These are phyloP conservation scores for Escovopsis sp. DNA, from an alignment of 2,329 filamentous ascomycete genomes.

Conservation along the genomic window DNA sequence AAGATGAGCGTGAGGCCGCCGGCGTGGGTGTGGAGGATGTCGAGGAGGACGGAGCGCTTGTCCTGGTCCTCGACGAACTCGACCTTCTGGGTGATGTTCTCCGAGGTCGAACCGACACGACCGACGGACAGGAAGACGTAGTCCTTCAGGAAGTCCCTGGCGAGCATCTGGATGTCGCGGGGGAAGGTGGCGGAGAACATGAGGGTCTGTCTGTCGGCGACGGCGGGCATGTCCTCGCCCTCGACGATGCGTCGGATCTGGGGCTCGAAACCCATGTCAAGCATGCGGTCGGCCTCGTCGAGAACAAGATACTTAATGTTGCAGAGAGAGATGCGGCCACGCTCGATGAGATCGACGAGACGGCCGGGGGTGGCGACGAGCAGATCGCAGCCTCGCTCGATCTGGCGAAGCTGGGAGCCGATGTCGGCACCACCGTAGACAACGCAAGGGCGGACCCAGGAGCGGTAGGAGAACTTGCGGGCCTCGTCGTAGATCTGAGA, in stretches of 20 bases:
- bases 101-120: conserved; percentile 96
- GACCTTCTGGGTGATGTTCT: conserved; percentile 98
- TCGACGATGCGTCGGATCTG: conserved; percentile 98
- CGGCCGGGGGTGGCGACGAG: conserved; percentile 94
- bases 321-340: conserved; percentile 89
- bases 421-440: conserved; percentile 99
- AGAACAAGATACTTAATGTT: conserved; percentile 99
- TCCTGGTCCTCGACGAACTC: conserved; percentile 95
- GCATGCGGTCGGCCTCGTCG: conserved; percentile 98
- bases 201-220: conserved; percentile 80
- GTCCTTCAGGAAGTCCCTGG: conserved; percentile 96
- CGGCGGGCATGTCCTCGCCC: conserved; percentile 89
- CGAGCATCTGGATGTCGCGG: conserved; percentile 97
- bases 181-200: conserved; percentile 99
- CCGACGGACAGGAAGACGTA: conserved; percentile 98
- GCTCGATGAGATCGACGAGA: conserved; percentile 95
- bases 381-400: conserved; percentile 92
- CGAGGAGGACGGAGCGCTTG: conserved; percentile 94
- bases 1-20: conserved; percentile 89
- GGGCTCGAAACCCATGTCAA: conserved; percentile 99
- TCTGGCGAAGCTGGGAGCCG: conserved; percentile 92
- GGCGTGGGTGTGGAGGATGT: conserved; percentile 91
- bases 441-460: conserved; percentile 95
- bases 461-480: conserved; percentile 96
- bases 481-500: conserved; percentile 97